phyloP scores from a whole-genome alignment of 345 rosid species.

The Pistacia integerrima region DNA sequence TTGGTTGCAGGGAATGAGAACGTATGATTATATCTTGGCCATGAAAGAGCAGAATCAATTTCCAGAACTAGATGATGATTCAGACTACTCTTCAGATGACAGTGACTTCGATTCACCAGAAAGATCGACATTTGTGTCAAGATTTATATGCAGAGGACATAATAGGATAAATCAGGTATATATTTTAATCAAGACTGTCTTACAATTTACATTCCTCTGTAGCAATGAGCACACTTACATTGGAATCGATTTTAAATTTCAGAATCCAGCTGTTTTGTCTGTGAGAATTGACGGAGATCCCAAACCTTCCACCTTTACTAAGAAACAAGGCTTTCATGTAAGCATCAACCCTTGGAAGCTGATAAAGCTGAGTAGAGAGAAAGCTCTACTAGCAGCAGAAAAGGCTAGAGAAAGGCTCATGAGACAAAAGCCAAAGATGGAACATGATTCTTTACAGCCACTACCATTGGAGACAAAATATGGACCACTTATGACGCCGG shows the following conservation, averaged over 20 bases:
- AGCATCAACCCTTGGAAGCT: slow-evolving; percentile 92
- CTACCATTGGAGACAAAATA: slow-evolving; percentile 78
- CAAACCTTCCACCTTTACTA: slow-evolving; percentile 44
- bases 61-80: slow-evolving; percentile 65
- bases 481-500: slow-evolving; percentile 62
- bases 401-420: slow-evolving; percentile 78
- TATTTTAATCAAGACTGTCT: not conserved
- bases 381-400: slow-evolving; percentile 88
- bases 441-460: slow-evolving; percentile 64
- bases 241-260: slow-evolving; percentile 17
- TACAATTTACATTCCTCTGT: slow-evolving; percentile 6
- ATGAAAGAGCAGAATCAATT: slow-evolving; percentile 87
- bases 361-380: slow-evolving; percentile 77
- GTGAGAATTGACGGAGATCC: slow-evolving; percentile 73
- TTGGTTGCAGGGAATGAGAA: slow-evolving; percentile 82
- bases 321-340: slow-evolving; percentile 73
- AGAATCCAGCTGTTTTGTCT: slow-evolving; percentile 65
- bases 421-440: slow-evolving; percentile 45
- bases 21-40: slow-evolving; percentile 91
- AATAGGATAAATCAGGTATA: slow-evolving; percentile 52
- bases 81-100: slow-evolving; percentile 79
- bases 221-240: not conserved
- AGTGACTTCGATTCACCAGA: slow-evolving; percentile 82
- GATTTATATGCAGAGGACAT: slow-evolving; percentile 60
- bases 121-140: slow-evolving; percentile 59